Base-by-base conservation (phyloP, 768 basidiomycete genomes). In the Lactarius akahatsu region DNA sequence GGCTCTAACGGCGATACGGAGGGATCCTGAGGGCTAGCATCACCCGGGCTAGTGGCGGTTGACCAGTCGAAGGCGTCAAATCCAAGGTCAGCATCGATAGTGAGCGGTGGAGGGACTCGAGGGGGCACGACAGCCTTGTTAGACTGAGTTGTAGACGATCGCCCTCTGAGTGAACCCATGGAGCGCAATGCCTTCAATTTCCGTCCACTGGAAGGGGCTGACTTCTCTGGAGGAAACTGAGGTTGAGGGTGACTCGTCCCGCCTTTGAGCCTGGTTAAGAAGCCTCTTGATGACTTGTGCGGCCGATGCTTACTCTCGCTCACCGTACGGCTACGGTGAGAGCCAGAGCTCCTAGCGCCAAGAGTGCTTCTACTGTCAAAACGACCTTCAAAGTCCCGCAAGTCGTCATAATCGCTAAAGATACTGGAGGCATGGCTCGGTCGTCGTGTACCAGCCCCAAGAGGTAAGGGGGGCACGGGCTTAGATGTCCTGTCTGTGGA, bases 321-420 rank as follows among this genome's bases (percentile, higher is more conserved):
- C 72, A 69, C 68, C 20, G 71, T 70, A 34, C 72, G 69, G 54
- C 74, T 70, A 15, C 72, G 71, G 7, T 69, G 71, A 11, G 74
- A 74, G 9, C 69, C 67, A 13, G 75, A 76, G 36, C 80, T 80
- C 16, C 69, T 66, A 43, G 81, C 80, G 9, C 83, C 88, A 10
- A 92, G 76, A 0, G 91, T 92, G 73, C 90, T 92, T 66, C 81
- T 82, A 72, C 92, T 93, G 70, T 89, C 90, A 69, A 94, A 95
- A 10, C 89, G 83, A 50, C 92, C 92, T 38, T 93, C 90, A 61
- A 95, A 95, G 73, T 95, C 92, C 26, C 86, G 81, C 57, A 95
- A 76, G 76, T 95, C 92, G 68, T 95, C 92, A 69, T 94, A 95
- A 70, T 94, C 92, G 73, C 91, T 92, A 75, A 91, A 91, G 38